These are phyloP conservation scores for Wickerhamiella kazuoi DNA, from an alignment of 805 yeast genomes.

Conservation along the genomic window DNA sequence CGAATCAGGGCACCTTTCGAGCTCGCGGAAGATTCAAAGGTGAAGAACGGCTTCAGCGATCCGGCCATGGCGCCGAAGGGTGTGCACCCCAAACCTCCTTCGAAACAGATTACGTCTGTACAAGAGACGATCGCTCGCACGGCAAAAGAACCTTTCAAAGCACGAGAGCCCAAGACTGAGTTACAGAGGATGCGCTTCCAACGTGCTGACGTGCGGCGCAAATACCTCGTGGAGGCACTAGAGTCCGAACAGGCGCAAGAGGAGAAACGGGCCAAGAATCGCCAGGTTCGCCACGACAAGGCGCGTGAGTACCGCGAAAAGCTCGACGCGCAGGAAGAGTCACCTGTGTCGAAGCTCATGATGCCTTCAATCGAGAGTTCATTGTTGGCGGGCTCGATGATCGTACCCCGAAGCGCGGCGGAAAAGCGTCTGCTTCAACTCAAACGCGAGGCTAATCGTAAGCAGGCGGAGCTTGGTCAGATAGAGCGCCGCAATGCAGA, in stretches of 20 bases:
- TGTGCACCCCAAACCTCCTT: constrained; percentile 35
- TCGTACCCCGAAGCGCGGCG: constrained; percentile 55
- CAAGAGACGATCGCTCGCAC: constrained; percentile 39
- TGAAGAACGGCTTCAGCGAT: constrained; percentile 56
- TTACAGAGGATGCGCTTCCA: constrained; percentile 30
- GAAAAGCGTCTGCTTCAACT: constrained; percentile 39
- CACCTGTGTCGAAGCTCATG: constrained; percentile 40
- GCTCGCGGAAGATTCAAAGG: constrained; percentile 25
- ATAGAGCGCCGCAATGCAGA: constrained; percentile 37
- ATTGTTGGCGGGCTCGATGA: constrained; percentile 46
- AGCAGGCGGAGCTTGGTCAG: constrained; percentile 32
- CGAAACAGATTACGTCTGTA: constrained; percentile 31
- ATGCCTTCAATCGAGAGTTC: constrained; percentile 58
- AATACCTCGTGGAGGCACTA: constrained; percentile 48
- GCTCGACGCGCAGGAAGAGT: constrained; percentile 20
- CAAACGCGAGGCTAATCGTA: constrained; percentile 54
- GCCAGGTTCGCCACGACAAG: constrained; percentile 23
- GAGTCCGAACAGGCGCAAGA: constrained; percentile 35
- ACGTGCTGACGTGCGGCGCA: constrained; percentile 51
- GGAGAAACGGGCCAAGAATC: constrained; percentile 23
- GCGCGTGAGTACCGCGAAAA: constrained; percentile 19
- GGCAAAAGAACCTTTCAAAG: constrained; percentile 29
- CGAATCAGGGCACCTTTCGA: constrained; percentile 27
- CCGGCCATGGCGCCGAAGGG: constrained; percentile 44
- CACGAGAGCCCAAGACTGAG: constrained; percentile 10